phyloP scores from a whole-genome alignment of 2,329 filamentous ascomycete genomes.

The Orbilia ellipsospora region DNA sequence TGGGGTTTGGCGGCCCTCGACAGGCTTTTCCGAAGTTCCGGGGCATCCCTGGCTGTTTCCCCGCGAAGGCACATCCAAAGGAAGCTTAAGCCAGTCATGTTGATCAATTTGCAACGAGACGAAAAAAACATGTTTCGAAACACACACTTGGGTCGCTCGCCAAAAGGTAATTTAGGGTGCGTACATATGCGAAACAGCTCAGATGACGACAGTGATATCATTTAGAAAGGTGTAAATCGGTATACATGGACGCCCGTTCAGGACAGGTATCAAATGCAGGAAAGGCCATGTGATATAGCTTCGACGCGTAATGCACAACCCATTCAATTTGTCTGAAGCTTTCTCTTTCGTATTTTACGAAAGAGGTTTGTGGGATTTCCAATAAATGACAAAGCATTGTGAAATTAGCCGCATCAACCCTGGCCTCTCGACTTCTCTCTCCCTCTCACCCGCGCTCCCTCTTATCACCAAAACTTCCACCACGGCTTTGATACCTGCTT shows the following conservation, averaged over 20 bases:
- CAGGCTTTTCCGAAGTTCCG: conserved; percentile 49
- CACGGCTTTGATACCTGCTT: conserved; percentile 9
- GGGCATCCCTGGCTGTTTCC: conserved; percentile 22
- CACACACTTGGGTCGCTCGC: conserved; percentile 3
- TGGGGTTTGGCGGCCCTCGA: conserved; percentile 29
- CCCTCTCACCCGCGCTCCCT: too few relatives aligned
- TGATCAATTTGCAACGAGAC: neutral
- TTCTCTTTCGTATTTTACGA: neutral
- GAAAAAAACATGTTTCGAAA: neutral
- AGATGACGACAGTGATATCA: conserved; percentile 7
- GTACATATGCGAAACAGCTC: conserved; percentile 10
- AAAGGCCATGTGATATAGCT: conserved; percentile 37
- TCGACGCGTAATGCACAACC: conserved; percentile 43
- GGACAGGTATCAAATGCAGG: neutral
- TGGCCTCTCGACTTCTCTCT: neutral
- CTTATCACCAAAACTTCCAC: conserved; percentile 32
- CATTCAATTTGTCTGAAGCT: conserved; percentile 2
- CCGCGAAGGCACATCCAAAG: neutral
- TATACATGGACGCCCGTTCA: neutral
- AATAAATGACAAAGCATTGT: conserved; percentile 51
- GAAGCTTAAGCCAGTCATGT: neutral
- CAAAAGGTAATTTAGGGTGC: neutral
- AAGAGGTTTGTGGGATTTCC: conserved; percentile 19
- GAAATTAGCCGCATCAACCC: conserved; percentile 31
- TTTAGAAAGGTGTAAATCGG: neutral